Evolutionary conservation across 1,284 basidiomycete genomes (phyloP).

Genomic region (Leccinum fallax): DNA sequence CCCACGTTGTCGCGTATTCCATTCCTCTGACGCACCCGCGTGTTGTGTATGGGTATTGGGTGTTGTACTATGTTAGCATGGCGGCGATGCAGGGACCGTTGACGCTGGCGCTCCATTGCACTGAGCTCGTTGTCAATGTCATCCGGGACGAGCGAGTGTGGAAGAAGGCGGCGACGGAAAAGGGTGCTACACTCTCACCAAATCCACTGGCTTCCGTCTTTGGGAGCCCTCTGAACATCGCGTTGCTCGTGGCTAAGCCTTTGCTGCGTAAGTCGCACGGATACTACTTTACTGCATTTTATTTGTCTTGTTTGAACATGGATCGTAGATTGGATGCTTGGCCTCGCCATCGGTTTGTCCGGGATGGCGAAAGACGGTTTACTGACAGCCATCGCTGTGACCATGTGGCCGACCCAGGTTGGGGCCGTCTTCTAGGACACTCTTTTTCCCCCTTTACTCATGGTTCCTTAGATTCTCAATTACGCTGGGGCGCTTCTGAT

Average conservation of each 20-base stretch:
- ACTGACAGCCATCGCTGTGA: conserved; percentile 24
- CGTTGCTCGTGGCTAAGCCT: conserved; percentile 27
- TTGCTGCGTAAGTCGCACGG: conserved; percentile 27
- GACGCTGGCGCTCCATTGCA: conserved; percentile 33
- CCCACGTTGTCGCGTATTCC: conserved; percentile 27
- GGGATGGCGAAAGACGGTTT: conserved; percentile 14
- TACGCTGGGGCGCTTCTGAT: conserved; percentile 23
- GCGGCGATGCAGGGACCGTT: conserved; percentile 32
- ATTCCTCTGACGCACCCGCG: conserved; percentile 19
- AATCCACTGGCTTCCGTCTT: conserved; percentile 29
- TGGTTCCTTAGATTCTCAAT: conserved; percentile 29
- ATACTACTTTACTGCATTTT: not conserved
- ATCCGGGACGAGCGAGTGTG: conserved; percentile 32
- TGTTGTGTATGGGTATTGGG: conserved; percentile 29
- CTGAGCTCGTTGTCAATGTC: conserved; percentile 34
- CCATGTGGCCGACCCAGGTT: conserved; percentile 36
- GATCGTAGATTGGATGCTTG: conserved; percentile 37
- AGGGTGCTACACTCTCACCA: conserved; percentile 16
- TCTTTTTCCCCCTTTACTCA: not conserved
- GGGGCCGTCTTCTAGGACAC: not conserved
- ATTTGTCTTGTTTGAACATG: not conserved
- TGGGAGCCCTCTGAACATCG: conserved; percentile 17
- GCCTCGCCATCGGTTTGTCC: conserved; percentile 28
- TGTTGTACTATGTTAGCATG: conserved; percentile 28
- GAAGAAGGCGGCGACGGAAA: conserved; percentile 21